These are phyloP conservation scores for Colletotrichum higginsianum DNA, from an alignment of 2,329 filamentous ascomycete genomes.

Conservation along the genomic window DNA sequence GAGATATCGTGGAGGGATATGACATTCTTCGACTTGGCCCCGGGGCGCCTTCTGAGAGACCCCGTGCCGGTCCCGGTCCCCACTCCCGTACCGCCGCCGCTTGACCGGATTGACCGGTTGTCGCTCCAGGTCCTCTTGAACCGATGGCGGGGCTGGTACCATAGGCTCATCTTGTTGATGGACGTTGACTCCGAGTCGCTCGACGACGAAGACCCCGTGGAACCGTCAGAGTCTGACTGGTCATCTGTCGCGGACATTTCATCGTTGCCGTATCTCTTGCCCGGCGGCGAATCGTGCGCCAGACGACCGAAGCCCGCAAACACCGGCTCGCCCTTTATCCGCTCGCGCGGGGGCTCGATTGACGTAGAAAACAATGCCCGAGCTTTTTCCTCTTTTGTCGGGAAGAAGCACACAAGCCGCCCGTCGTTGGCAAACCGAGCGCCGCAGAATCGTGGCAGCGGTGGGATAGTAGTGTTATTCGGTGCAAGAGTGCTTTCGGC, in stretches of 20 bases:
- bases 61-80: slow-evolving; percentile 65
- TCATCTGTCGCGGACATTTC: slow-evolving; percentile 68
- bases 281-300: slow-evolving; percentile 65
- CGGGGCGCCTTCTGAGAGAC: slow-evolving; percentile 60
- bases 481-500: slow-evolving; percentile 68
- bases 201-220: slow-evolving; percentile 65
- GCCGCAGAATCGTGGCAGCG: slow-evolving; percentile 71
- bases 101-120: slow-evolving; percentile 71
- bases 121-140: slow-evolving; percentile 71
- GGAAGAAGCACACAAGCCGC: slow-evolving; percentile 77
- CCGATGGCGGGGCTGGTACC: slow-evolving; percentile 68
- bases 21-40: slow-evolving; percentile 73
- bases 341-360: slow-evolving; percentile 62
- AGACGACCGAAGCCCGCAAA: slow-evolving; percentile 72
- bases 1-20: slow-evolving; percentile 81
- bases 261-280: slow-evolving; percentile 62
- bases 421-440: slow-evolving; percentile 75
- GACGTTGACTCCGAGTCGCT: slow-evolving; percentile 76
- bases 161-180: slow-evolving; percentile 70
- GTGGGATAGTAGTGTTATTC: slow-evolving; percentile 67
- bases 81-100: slow-evolving; percentile 71
- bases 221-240: slow-evolving; percentile 65
- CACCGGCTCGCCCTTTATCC: slow-evolving; percentile 67
- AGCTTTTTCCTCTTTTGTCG: slow-evolving; percentile 75
- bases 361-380: slow-evolving; percentile 64